Conservation (phyloP, 805 yeast species). For the Tanozyma kutaoensis region DNA sequence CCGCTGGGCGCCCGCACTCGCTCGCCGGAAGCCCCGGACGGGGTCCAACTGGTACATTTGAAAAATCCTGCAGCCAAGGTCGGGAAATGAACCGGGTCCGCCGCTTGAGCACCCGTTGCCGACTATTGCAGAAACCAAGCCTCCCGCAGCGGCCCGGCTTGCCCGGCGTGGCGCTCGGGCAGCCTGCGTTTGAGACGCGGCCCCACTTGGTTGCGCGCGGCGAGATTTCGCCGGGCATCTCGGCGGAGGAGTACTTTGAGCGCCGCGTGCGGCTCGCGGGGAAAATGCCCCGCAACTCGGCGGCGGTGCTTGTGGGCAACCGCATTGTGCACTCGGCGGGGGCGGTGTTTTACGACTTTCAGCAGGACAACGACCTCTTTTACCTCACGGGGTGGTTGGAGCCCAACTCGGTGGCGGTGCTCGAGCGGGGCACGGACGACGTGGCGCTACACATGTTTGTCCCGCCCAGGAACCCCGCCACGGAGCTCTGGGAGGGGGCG, state of each 20-base stretch:
- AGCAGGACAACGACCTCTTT: constrained; percentile 80
- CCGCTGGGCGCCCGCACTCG: no score
- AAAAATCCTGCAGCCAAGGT: no score
- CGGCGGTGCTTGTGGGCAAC: constrained; percentile 67
- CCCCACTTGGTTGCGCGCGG: constrained; percentile 63
- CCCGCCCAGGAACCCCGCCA: constrained; percentile 63
- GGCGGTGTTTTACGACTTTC: constrained; percentile 82
- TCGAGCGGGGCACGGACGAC: constrained; percentile 45
- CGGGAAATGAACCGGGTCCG: no score
- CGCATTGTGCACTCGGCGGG: constrained; percentile 73
- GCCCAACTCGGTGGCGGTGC: constrained; percentile 60
- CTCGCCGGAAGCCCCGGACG: no score
- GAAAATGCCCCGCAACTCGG: constrained; percentile 44
- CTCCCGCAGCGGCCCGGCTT: no score
- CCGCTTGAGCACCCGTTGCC: no score
- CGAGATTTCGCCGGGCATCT: constrained; percentile 77
- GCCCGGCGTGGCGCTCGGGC: no score
- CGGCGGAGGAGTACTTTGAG: constrained; percentile 68
- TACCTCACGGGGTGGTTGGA: constrained; percentile 90
- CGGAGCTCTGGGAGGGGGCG: constrained; percentile 93
- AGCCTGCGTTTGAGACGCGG: constrained; percentile 77
- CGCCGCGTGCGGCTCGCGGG: constrained; percentile 52
- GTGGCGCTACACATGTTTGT: constrained; percentile 67
- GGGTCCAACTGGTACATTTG: no score
- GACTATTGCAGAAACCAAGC: no score